Conservation (phyloP, 192 early-diverging fungal genomes). For the Gaertneriomyces sp. region DNA sequence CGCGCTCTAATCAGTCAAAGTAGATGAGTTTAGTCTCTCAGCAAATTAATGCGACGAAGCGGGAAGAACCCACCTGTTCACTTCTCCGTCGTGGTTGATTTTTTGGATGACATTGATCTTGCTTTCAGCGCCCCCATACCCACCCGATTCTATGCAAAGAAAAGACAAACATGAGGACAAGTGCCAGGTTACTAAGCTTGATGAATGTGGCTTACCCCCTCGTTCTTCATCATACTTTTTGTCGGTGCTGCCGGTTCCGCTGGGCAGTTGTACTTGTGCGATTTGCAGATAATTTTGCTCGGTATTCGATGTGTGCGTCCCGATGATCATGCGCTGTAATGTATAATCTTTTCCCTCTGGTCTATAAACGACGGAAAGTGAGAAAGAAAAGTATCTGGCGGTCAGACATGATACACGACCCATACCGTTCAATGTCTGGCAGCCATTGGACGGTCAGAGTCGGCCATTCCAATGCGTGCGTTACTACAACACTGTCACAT, state of each 20-base stretch:
- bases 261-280: slow-evolving; percentile 83
- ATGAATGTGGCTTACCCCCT: slow-evolving; percentile 47
- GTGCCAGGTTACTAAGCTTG: not conserved
- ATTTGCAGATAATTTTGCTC: slow-evolving; percentile 98
- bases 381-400: not conserved
- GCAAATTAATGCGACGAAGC: slow-evolving; percentile 1
- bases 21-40: not conserved
- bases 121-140: slow-evolving; percentile 76
- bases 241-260: slow-evolving; percentile 58
- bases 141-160: slow-evolving; percentile 62
- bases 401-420: not conserved
- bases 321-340: slow-evolving; percentile 83
- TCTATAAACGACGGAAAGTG: slow-evolving; percentile 36
- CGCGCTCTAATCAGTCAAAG: slow-evolving; percentile 61
- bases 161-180: not conserved
- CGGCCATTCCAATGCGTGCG: slow-evolving; percentile 99
- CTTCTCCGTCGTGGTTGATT: slow-evolving; percentile 96
- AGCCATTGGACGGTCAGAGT: slow-evolving; percentile 97
- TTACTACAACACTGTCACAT: slow-evolving; percentile 72
- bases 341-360: slow-evolving; percentile 89
- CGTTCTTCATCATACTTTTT: slow-evolving; percentile 72
- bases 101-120: slow-evolving; percentile 84
- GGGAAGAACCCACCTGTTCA: slow-evolving; percentile 62
- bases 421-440: slow-evolving; percentile 82
- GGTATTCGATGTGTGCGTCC: slow-evolving; percentile 94